Percentiles rank a stretch among this genome's conserved stretches.
Conservation (phyloP, 345 rosid genomes). For the Brassica juncea region DNA sequence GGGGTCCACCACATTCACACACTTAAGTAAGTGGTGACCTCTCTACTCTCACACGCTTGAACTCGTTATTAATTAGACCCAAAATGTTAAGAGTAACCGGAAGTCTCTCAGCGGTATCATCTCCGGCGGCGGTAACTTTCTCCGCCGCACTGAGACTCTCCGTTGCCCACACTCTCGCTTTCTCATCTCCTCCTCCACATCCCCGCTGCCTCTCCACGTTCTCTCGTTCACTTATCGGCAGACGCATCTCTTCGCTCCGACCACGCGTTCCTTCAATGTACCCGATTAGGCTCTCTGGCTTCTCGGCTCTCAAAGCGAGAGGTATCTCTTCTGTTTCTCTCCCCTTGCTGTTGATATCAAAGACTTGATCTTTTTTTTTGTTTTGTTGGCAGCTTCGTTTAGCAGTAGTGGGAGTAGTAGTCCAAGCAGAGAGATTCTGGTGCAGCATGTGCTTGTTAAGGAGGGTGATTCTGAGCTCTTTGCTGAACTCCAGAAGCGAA, state of each 20-base stretch:
- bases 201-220: constrained; percentile 41
- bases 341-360: neutral
- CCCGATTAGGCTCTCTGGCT: constrained; percentile 19
- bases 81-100: constrained; percentile 37
- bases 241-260: constrained; percentile 28
- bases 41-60: neutral
- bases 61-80: constrained; percentile 4
- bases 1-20: neutral
- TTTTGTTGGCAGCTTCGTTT: constrained; percentile 54
- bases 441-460: constrained; percentile 87
- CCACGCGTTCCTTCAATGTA: constrained; percentile 24
- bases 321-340: constrained; percentile 20
- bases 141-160: constrained; percentile 46
- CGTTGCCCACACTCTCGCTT: constrained; percentile 40
- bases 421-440: constrained; percentile 62
- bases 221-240: constrained; percentile 38
- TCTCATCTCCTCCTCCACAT: constrained; percentile 42
- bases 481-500: constrained; percentile 56
- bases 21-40: neutral
- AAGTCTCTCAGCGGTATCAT: constrained; percentile 27
- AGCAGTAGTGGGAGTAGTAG: constrained; percentile 52
- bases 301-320: constrained; percentile 34
- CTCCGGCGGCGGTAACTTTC: constrained; percentile 24
- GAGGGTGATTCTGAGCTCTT: constrained; percentile 65
- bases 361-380: neutral